Evolutionary conservation across 257 asterid genomes (phyloP), one percentile per base, ranked within the genome.

Genomic region (Eustoma russellianum): DNA sequence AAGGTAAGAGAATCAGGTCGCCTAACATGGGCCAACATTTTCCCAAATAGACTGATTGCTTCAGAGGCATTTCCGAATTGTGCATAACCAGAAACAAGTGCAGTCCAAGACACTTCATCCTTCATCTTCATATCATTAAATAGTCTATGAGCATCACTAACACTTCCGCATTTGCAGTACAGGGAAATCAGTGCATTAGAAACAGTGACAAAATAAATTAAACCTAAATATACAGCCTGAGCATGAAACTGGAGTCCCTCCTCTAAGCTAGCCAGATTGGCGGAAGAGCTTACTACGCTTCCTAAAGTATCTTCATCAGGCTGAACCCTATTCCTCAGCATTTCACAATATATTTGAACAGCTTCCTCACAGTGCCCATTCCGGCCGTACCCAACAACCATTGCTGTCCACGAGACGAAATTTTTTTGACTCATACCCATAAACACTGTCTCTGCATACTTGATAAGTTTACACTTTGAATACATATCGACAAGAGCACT

Each of bases 341-440:
- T 88, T 59, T 88, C 83, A 43, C 76, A 62, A 47, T 75, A 88
- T 16, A 67, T 55, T 53, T 76, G 59, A 68, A 92, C 79, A 54
- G 97, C 99, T 70, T 88, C 93, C 54, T 88, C 95, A 9, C 90
- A 74, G 72, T 64, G 79, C 33, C 99, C 99, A 38, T 88, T 88
- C 71, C 86, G 95, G 61, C 97, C 91, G 58, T 81, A 85, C n/a
- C 93, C 99, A 17, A 88, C 97, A 46, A 92, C 61, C 93, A 92
- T 81, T 52, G 97, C 97, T 5, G 97, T 88, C 95, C 95, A 92
- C 28, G 97, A 79, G 33, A 92, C 94, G 1, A 92, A 64, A 58
- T 92, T 83, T 77, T 67, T 85, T 71, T 52, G 53, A 35, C 63
- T 34, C 91, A 82, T 88, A 64, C 62, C 72, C 71, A 73, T 46